A percentile compares a stretch with the other conserved stretches of the same genome.
These are phyloP conservation scores for Dictyophora rubrovolvata DNA, from an alignment of 768 basidiomycete genomes.

Conservation along the genomic window DNA sequence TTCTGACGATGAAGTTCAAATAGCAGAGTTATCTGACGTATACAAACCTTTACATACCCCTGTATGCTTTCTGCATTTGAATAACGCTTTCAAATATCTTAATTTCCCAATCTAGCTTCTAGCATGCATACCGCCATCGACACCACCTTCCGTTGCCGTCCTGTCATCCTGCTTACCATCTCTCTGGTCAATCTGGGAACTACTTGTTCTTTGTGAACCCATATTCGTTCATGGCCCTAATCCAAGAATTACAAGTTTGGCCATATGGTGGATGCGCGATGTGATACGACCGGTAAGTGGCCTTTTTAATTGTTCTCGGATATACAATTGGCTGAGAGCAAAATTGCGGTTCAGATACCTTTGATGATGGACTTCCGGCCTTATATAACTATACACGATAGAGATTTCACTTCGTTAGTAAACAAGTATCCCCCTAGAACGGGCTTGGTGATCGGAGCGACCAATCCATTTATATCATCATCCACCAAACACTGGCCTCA, in stretches of 20 bases:
- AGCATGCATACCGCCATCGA: conserved; percentile 53
- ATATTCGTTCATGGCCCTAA: conserved; percentile 73
- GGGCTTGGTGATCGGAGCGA: conserved; percentile 73
- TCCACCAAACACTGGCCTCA: conserved; percentile 83
- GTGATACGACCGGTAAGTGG: conserved; percentile 65
- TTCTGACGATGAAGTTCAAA: conserved; percentile 61
- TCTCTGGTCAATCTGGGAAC: conserved; percentile 70
- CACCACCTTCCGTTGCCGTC: conserved; percentile 52
- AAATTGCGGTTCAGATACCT: conserved; percentile 49
- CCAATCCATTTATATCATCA: conserved; percentile 79
- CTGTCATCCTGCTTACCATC: conserved; percentile 23
- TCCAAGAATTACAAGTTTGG: conserved; percentile 75
- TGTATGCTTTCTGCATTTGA: conserved; percentile 22
- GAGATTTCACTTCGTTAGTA: conserved; percentile 65
- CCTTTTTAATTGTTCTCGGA: no score
- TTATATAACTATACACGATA: conserved; percentile 94
- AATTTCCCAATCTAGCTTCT: conserved; percentile 38
- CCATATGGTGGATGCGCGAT: conserved; percentile 88
- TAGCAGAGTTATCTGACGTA: conserved; percentile 42
- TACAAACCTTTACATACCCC: conserved; percentile 40
- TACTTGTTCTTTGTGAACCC: conserved; percentile 82
- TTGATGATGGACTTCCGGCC: conserved; percentile 80
- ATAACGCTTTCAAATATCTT: neutral
- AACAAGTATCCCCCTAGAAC: conserved; percentile 73
- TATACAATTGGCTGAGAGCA: neutral